These are phyloP conservation scores for Comarum palustre DNA, from an alignment of 306 rosid species.

Conservation along the genomic window DNA sequence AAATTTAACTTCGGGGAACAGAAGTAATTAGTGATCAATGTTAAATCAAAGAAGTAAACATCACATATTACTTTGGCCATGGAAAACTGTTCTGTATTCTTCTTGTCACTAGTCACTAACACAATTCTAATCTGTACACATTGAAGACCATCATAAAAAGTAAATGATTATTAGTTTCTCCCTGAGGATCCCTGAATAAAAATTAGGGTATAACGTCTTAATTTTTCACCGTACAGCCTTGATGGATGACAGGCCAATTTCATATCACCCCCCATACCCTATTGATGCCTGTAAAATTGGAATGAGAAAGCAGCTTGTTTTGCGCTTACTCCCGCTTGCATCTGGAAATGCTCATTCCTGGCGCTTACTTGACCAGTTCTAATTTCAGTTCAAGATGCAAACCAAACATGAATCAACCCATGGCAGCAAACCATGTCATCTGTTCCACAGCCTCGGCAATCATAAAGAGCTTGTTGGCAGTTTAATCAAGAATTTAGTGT, in stretches of 20 bases:
- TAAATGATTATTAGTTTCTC: constrained; percentile 48
- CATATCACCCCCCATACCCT: constrained; percentile 39
- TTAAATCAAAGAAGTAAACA: constrained; percentile 28
- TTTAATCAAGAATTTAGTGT: constrained; percentile 21
- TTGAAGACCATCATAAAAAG: constrained; percentile 35
- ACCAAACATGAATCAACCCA: constrained; percentile 23
- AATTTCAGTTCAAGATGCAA: constrained; percentile 24
- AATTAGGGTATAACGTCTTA: constrained; percentile 47
- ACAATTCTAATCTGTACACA: constrained; percentile 80
- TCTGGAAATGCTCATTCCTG: constrained; percentile 11
- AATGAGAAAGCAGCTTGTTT: constrained; percentile 27
- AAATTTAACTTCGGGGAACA: constrained; percentile 30
- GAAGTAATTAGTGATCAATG: constrained; percentile 32
- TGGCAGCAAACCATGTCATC: constrained; percentile 23
- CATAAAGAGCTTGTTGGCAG: constrained; percentile 22
- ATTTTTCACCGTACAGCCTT: constrained; percentile 44
- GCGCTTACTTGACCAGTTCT: constrained; percentile 15
- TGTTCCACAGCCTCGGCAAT: constrained; percentile 26
- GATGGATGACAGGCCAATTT: constrained; percentile 41
- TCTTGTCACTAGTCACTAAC: constrained; percentile 63
- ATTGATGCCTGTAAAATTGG: too few relatives aligned
- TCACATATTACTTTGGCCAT: constrained; percentile 31
- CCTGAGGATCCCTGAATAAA: constrained; percentile 47
- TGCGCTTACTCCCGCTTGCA: constrained; percentile 5
- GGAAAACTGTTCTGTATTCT: constrained; percentile 51